Evolutionary conservation across 495 filamentous ascomycete genomes (phyloP).

Genomic region (Hypoxylon crocopeplum): DNA sequence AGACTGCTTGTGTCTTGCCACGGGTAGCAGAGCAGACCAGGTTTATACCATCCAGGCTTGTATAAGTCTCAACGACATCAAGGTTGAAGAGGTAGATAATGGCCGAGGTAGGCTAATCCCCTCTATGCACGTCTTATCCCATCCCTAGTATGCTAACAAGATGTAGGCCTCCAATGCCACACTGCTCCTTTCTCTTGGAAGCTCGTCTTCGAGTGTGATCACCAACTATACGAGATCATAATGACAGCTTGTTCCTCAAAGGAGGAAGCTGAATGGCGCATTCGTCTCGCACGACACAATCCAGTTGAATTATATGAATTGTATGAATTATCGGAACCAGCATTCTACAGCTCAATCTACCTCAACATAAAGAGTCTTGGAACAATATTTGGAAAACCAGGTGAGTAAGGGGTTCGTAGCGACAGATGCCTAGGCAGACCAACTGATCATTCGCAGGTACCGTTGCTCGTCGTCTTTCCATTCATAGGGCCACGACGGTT

Average conservation of each 20-base stretch:
- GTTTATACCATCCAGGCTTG: constrained; percentile 77
- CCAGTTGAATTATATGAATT: too few relatives aligned
- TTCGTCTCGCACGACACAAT: constrained; percentile 53
- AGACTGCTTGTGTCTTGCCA: constrained; percentile 80
- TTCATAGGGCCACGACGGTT: constrained; percentile 76
- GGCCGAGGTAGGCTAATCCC: constrained; percentile 70
- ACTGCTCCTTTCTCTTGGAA: constrained; percentile 92
- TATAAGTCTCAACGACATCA: constrained; percentile 72
- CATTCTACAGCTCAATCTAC: constrained; percentile 64
- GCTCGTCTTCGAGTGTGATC: constrained; percentile 78
- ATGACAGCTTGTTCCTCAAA: constrained; percentile 84
- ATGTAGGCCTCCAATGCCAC: constrained; percentile 80
- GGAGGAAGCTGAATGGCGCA: constrained; percentile 82
- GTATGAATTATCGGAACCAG: constrained; percentile 53
- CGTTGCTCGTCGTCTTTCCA: constrained; percentile 76
- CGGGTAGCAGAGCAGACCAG: constrained; percentile 62
- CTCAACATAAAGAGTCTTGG: constrained; percentile 78
- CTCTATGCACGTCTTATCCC: not conserved
- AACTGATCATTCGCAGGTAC: constrained; percentile 55
- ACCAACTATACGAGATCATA: constrained; percentile 82
- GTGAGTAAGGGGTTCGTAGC: constrained; percentile 32
- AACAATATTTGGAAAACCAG: constrained; percentile 71
- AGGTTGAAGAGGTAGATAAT: constrained; percentile 79
- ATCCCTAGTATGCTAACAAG: constrained; percentile 7
- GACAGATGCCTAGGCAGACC: not conserved